Evolutionary conservation across 768 basidiomycete genomes (phyloP).

Genomic region (Multifurca ochricompacta): DNA sequence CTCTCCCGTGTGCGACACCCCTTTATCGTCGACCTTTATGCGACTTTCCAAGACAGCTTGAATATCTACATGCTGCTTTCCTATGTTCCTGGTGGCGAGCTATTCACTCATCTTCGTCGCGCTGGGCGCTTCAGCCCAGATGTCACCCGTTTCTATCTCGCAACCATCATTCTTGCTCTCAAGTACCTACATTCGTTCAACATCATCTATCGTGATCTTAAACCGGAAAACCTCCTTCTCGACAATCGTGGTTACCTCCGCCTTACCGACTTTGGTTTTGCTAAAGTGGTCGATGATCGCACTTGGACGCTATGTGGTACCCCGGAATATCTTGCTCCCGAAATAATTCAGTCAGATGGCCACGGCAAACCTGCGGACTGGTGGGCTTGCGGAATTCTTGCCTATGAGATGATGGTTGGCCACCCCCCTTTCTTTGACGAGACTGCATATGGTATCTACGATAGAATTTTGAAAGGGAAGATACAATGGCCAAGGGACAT

Average conservation of each 20-base stretch:
- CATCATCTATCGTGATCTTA: conserved; percentile 97
- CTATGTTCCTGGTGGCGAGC: conserved; percentile 93
- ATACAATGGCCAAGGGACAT: conserved; percentile 89
- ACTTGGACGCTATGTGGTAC: conserved; percentile 98
- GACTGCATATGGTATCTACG: conserved; percentile 96
- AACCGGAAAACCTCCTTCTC: conserved; percentile 96
- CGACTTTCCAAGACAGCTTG: conserved; percentile 89
- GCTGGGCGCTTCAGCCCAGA: conserved; percentile 94
- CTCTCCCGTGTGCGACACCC: conserved; percentile 88
- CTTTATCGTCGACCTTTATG: conserved; percentile 94
- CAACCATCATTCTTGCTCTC: conserved; percentile 90
- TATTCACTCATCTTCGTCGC: conserved; percentile 93
- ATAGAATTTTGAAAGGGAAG: conserved; percentile 86
- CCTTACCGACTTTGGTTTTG: conserved; percentile 96
- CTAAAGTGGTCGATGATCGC: conserved; percentile 94
- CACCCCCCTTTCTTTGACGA: conserved; percentile 99
- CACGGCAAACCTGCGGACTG: conserved; percentile 98
- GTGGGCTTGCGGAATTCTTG: conserved; percentile 98
- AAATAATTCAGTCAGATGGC: conserved; percentile 95
- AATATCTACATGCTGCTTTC: conserved; percentile 99
- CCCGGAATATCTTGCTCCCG: conserved; percentile 94
- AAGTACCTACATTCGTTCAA: conserved; percentile 93
- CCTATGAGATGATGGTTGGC: conserved; percentile 98
- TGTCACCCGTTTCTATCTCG: conserved; percentile 96
- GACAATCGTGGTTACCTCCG: conserved; percentile 91